Conservation (phyloP, 1,284 basidiomycete species). For the Amylostereum areolatum region DNA sequence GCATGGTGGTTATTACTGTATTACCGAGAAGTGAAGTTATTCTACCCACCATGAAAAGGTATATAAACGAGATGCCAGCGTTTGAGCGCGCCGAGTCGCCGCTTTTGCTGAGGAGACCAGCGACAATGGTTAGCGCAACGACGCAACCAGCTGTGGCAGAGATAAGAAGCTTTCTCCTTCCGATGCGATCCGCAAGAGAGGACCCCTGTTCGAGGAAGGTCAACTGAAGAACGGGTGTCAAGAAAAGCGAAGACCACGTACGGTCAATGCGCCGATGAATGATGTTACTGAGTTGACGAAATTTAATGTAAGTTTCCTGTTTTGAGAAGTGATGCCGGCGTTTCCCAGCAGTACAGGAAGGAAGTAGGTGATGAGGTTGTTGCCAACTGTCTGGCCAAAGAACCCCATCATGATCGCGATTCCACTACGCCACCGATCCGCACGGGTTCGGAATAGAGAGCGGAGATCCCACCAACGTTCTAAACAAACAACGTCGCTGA, state of each 20-base stretch:
- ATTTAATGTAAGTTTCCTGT: conserved; percentile 37
- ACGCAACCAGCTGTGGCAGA: conserved; percentile 30
- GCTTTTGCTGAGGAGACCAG: conserved; percentile 33
- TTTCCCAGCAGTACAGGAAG: conserved; percentile 37
- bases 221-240: background rate
- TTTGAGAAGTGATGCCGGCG: conserved; percentile 38
- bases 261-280: conserved; percentile 17
- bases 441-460: conserved; percentile 38
- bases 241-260: conserved; percentile 2
- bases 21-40: background rate
- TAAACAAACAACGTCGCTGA: conserved; percentile 12
- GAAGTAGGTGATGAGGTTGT: conserved; percentile 46
- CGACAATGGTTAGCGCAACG: conserved; percentile 35
- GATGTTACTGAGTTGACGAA: conserved; percentile 47
- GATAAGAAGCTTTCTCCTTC: conserved; percentile 34
- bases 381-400: conserved; percentile 35
- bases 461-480: conserved; percentile 52
- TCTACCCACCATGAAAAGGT: conserved; percentile 38
- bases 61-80: conserved; percentile 41
- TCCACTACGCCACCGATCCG: conserved; percentile 40
- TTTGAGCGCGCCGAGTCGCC: conserved; percentile 28
- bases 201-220: conserved; percentile 26
- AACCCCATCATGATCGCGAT: conserved; percentile 46
- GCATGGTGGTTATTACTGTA: background rate
- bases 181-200: conserved; percentile 36